Percentiles rank a stretch among this genome's conserved stretches.
These are phyloP conservation scores for Exophiala phaeomuriformis DNA, from an alignment of 2,329 filamentous ascomycete species.

Conservation along the genomic window DNA sequence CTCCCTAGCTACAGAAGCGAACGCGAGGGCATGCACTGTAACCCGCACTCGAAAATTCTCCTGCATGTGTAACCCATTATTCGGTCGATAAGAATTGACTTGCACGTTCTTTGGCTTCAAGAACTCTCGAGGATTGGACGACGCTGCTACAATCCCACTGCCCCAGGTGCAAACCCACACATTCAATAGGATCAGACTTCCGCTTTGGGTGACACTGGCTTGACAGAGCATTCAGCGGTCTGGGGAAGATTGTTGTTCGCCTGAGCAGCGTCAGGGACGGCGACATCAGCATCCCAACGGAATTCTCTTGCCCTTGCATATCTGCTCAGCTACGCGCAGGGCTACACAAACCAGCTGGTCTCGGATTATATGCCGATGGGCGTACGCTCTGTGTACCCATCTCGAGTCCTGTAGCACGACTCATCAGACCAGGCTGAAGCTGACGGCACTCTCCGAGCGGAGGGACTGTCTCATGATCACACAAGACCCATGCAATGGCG, in stretches of 20 bases:
- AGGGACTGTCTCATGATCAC: background rate
- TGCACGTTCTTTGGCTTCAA: background rate
- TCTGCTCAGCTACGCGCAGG: background rate
- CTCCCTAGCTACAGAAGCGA: background rate
- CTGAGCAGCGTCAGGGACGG: background rate
- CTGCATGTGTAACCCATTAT: slow-evolving; percentile 1
- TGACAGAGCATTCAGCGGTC: background rate
- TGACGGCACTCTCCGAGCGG: background rate
- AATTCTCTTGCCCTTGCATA: background rate
- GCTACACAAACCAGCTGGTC: slow-evolving; percentile 7
- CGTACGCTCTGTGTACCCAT: slow-evolving; percentile 1
- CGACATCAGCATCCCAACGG: background rate
- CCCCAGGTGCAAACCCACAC: background rate
- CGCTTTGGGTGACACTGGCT: background rate
- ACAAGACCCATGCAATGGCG: slow-evolving; percentile 7
- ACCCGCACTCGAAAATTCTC: background rate
- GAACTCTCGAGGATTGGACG: background rate
- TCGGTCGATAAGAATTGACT: background rate
- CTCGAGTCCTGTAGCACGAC: background rate
- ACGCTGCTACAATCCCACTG: background rate
- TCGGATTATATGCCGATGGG: slow-evolving; percentile 10
- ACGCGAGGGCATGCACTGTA: background rate
- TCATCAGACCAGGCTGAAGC: slow-evolving; percentile 4
- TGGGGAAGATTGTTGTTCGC: background rate
- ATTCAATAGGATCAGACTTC: background rate